These are phyloP conservation scores for Pyrenophora teres DNA, from an alignment of 2,329 filamentous ascomycete species.

Conservation along the genomic window DNA sequence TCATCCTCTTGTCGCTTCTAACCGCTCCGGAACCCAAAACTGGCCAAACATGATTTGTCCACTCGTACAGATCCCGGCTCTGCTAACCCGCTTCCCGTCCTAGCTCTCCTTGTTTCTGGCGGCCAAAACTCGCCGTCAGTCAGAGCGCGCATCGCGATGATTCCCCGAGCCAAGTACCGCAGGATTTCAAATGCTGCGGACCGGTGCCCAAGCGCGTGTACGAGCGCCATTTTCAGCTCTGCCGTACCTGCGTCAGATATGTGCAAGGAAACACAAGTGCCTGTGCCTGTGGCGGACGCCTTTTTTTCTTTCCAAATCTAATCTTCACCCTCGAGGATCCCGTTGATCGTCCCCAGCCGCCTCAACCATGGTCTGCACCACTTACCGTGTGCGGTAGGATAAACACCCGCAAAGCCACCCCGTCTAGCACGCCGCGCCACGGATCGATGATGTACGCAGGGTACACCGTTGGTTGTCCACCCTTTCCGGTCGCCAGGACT, in stretches of 20 bases:
- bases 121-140: constrained; percentile 11
- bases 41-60: constrained; percentile 19
- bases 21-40: constrained; percentile 27
- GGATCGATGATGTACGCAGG: constrained; percentile 33
- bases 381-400: constrained; percentile 38
- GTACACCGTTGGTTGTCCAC: constrained; percentile 28
- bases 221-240: constrained; percentile 7
- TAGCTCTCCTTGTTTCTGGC: constrained; percentile 11
- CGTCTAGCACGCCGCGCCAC: constrained; percentile 38
- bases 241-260: constrained; percentile 41
- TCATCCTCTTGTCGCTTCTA: constrained; percentile 29
- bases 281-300: constrained; percentile 36
- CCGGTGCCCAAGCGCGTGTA: constrained; percentile 3
- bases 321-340: constrained; percentile 30
- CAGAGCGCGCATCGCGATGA: constrained; percentile 1
- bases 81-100: background rate
- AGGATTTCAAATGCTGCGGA: constrained; percentile 9
- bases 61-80: too few relatives aligned
- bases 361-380: constrained; percentile 35
- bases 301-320: constrained; percentile 15
- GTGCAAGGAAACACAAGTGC: constrained; percentile 26
- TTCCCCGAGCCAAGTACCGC: constrained; percentile 15
- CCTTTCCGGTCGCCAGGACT: constrained; percentile 12
- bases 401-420: constrained; percentile 42
- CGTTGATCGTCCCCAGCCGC: constrained; percentile 34